Evolutionary conservation across 345 rosid species (phyloP), one percentile per base, ranked within the genome.

Genomic region (Citrus australasica): DNA sequence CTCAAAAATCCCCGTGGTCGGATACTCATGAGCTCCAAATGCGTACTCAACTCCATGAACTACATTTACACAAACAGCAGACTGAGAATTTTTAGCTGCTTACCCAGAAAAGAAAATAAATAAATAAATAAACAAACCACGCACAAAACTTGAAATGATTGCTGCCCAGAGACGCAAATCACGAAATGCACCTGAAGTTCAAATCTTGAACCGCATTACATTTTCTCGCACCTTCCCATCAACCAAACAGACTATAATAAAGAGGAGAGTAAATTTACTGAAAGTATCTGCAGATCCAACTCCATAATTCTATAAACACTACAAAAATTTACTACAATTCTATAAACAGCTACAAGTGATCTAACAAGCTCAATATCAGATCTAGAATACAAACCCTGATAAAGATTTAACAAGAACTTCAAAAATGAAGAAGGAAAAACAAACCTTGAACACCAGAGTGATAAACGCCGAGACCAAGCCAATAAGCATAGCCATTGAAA

Each of bases 381-480:
- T 75, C 78, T 51, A 11, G 51, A 65, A 75, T 64, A 53, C 71
- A 51, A 75, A 64, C 33, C 71, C 51, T n/a, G n/a, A 42, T 48
- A 64, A 75, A 71, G 38, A 59, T 6, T 13, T 10, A 66, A 55
- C 69, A 22, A 11, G 21, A 78, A 16, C 56, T 14, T 37, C 1
- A 64, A 42, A 56, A 32, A 73, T 3, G 19, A 17, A 61, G 25
- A 51, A 6, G 28, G 5, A 56, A 25, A 28, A 17, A 84, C 88
- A 32, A 78, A 97, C 99, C 99, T 97, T 97, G 92, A 77, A 97
- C 97, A 9, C 99, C 99, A 42, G 99, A 97, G 85, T 97, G 98
- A 77, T 94, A 94, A 60, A 90, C 98, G 16, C 99, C 98, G 67
- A 96, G 98, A 32, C 99, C 99, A 75, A 96, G 78, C 99, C 99